Evolutionary conservation across 495 filamentous ascomycete species (phyloP), one percentile per base, ranked within the genome.

Genomic region (Penicillium riverlandense): DNA sequence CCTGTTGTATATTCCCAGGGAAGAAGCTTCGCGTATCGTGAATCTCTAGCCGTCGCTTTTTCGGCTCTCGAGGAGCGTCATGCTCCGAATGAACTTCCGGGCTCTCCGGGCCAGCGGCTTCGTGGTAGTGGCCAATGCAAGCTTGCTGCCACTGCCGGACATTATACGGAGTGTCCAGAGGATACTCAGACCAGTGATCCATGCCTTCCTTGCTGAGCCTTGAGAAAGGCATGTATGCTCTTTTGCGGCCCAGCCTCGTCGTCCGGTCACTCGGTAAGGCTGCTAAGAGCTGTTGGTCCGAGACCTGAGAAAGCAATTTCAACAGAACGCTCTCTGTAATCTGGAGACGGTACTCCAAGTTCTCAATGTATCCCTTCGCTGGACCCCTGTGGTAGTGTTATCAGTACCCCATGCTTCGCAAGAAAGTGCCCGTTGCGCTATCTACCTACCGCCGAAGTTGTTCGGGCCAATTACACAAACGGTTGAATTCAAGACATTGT

Each of bases 311-410:
- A 1, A 71, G 49, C 10, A 67, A 15, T n/a, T 47, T 52, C 10
- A 70, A 40, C 8, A 70, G 49, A 5, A 56, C 51, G 16, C 45
- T 52, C 42, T 70, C 67, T 1, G 65, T 71, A 22, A 69, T 50
- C 28, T 63, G 62, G 1, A 71, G 58, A 30, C 67, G 56, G 22
- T 63, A 55, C 34, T 71, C 65, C 10, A 71, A 40, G 22, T 59
- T 54, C 50, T 71, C 67, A 12, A 66, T 52, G 43, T 71, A 64
- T 8, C 65, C 67, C 37, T 69, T 71, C 29, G 62, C 54, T 29
- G 67, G 67, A 1, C 67, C 65, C 22, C 67, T 67, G 30, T 2
- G 36, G 15, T 16, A 3, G 22, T 35, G 13, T 22, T 6, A 5
- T 55, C 16, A 55, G 44, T 8, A 11, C 16, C 2, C 14, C 4